Base-by-base conservation (phyloP, 176 grass and related monocot genomes). In the bread wheat (Triticum aestivum) region DNA sequence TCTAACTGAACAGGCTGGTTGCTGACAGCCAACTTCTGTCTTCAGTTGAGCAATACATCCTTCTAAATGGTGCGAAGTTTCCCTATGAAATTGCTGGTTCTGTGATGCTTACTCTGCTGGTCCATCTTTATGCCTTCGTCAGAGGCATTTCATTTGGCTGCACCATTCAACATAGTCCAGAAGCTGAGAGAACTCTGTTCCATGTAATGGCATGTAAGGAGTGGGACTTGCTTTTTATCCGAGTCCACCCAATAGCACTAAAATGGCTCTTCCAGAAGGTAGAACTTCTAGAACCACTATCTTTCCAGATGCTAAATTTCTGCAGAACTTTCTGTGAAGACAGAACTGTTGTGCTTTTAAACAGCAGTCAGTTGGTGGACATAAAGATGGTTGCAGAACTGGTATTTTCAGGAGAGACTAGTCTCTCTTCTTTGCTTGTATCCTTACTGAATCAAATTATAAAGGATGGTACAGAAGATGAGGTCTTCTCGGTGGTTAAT, bases 21-120 rank as follows among this genome's bases (percentile, higher is more conserved):
- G 70, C 85, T 87, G 84, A 92, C 70, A 92, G 90, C 74, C 86
- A 98, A 90, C 85, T 92, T 75, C 85, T 98, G n/a, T 88, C 91
- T 88, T 94, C 96, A 74, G 68, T 98, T 59, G 96, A 98, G 93
- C 91, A 95, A 88, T 98, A 98, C 82, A 91, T 98, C 75, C 89
- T 98, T 84, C 79, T 95, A 66, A 98, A 98, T 76, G 56, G 85
- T 87, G 91, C 41, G 33, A 94, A 76, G 38, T 94, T 93, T 66
- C 86, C 84, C 75, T 84, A 73, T 66, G 88, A 82, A 75, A 82
- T 83, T 68, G 47, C 85, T 86, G 69, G 68, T 85, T 92, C 78
- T 61, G 68, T 85, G 84, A 88, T 98, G 87, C 75, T 92, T 77
- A 92, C 96, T 18, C 91, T 91, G 79, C 76, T 95, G 87, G 83